Percentiles rank a stretch among this genome's conserved stretches.
Evolutionary conservation across 352 stramenopile species (phyloP).

Genomic region (Globisporangium recalcitrans): DNA sequence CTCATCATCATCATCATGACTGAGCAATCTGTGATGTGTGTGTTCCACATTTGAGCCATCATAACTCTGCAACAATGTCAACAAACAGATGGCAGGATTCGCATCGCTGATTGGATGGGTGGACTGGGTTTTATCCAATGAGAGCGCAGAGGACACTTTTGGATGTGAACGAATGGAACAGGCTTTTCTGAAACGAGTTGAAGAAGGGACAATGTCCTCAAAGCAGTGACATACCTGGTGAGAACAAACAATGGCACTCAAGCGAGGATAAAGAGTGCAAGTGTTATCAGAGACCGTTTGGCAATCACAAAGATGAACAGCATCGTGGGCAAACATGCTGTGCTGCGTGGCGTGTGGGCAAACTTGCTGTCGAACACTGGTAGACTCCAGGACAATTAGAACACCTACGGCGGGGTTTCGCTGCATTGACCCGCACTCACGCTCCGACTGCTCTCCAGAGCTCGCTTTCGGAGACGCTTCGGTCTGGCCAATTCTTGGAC

Average conservation of each 20-base stretch:
- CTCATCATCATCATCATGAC: too few relatives aligned
- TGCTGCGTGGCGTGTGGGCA: too few relatives aligned
- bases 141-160: background rate
- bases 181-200: background rate
- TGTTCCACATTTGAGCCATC: background rate
- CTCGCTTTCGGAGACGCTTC: background rate
- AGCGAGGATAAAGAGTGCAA: background rate
- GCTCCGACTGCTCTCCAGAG: too few relatives aligned
- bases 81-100: background rate
- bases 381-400: too few relatives aligned
- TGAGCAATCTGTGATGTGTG: constrained; percentile 2
- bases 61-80: background rate
- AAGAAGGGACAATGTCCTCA: background rate
- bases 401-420: too few relatives aligned
- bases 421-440: too few relatives aligned
- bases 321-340: too few relatives aligned
- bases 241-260: background rate
- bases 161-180: background rate
- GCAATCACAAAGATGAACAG: background rate
- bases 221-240: background rate
- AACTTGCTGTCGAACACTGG: too few relatives aligned
- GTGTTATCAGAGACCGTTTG: background rate
- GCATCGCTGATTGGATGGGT: background rate
- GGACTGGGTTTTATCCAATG: background rate
- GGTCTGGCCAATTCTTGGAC: background rate